These are phyloP conservation scores for Smallanthus sonchifolius DNA, from an alignment of 129 eudicot species.

Conservation along the genomic window DNA sequence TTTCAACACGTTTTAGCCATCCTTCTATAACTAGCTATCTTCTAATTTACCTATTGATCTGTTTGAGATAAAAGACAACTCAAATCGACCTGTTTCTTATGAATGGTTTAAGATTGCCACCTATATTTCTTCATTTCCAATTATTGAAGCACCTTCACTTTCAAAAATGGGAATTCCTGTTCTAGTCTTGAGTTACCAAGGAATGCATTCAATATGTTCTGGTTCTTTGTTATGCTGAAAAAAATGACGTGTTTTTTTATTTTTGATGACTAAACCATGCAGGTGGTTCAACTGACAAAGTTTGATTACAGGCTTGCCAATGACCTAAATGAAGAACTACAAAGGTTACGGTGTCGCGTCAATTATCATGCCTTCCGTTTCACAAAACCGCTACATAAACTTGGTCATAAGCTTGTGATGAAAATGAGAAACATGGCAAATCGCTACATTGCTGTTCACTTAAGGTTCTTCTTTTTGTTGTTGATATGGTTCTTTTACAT, in stretches of 20 bases:
- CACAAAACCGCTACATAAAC: slow-evolving; percentile 61
- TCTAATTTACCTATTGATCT: background rate
- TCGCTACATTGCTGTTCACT: slow-evolving; percentile 88
- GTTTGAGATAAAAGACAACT: background rate
- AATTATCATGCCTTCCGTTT: slow-evolving; percentile 90
- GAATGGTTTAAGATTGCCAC: background rate
- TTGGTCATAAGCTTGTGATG: slow-evolving; percentile 66
- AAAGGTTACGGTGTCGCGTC: slow-evolving; percentile 88
- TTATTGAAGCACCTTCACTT: background rate
- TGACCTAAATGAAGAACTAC: slow-evolving; percentile 75
- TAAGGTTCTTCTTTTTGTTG: slow-evolving; percentile 51
- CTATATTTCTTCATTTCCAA: background rate
- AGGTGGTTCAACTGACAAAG: slow-evolving; percentile 95
- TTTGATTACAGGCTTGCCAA: slow-evolving; percentile 93
- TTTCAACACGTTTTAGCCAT: background rate
- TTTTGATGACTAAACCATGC: slow-evolving; percentile 22
- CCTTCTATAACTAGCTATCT: background rate
- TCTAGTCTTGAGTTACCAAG: background rate
- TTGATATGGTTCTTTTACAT: slow-evolving; percentile 1
- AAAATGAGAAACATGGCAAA: slow-evolving; percentile 79
- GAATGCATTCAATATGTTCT: background rate
- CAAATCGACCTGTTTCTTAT: background rate
- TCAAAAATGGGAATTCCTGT: background rate
- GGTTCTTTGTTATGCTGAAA: slow-evolving; percentile 9
- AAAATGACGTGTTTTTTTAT: background rate